A percentile compares a stretch with the other conserved stretches of the same genome.
Evolutionary conservation across 768 basidiomycete genomes (phyloP).

Genomic region (Mrakia frigida): DNA sequence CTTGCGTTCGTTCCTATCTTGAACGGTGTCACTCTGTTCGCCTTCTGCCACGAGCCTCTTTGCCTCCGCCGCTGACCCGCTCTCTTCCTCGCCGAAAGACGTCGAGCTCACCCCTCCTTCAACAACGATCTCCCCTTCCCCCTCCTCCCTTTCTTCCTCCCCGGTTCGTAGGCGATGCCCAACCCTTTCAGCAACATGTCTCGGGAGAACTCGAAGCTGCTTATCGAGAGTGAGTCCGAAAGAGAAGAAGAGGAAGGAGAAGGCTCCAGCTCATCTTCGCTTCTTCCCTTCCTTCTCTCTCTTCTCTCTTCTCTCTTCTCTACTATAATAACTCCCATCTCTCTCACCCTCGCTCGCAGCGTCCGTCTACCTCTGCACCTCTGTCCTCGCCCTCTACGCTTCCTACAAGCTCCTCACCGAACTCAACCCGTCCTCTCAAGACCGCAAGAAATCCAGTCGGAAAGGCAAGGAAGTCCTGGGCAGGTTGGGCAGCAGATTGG

Average conservation of each 20-base stretch:
- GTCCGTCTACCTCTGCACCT: constrained; percentile 26
- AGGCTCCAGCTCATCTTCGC: not conserved
- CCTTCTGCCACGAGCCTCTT: too few species aligned
- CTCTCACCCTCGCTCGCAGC: constrained; percentile 9
- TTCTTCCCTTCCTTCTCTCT: not conserved
- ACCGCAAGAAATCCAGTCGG: constrained; percentile 7
- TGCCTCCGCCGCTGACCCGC: too few species aligned
- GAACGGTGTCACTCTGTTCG: too few species aligned
- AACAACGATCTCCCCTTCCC: not conserved
- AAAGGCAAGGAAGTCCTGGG: constrained; percentile 43
- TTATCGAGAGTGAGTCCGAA: constrained; percentile 25
- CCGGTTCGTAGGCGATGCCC: not conserved
- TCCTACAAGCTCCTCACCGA: constrained; percentile 18
- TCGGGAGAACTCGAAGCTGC: constrained; percentile 22
- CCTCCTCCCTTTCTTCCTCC: too few species aligned
- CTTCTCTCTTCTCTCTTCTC: not conserved
- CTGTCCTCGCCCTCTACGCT: constrained; percentile 28
- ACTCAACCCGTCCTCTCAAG: not conserved
- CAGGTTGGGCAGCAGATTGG: constrained; percentile 35
- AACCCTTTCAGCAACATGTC: not conserved
- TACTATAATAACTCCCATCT: not conserved
- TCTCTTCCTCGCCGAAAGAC: too few species aligned
- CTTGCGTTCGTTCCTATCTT: too few species aligned
- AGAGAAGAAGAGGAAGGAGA: not conserved
- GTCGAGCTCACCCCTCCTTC: too few species aligned